phyloP scores from a whole-genome alignment of 768 basidiomycete species.

The Exsudoporus frostii region DNA sequence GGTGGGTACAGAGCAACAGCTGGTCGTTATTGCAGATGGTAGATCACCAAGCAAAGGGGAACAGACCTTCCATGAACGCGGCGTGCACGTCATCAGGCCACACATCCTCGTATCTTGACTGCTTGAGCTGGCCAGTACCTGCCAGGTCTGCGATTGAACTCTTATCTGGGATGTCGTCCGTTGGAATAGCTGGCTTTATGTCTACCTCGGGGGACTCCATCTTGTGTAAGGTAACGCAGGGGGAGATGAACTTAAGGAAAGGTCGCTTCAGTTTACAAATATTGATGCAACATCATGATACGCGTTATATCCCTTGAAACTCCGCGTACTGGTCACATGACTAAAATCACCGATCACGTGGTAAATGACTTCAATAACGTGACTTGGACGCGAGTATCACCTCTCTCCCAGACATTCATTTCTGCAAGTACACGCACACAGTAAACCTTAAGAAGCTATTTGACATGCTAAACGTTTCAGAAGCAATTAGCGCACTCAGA shows the following conservation, averaged over 20 bases:
- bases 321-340: conserved; percentile 29
- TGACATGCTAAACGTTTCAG: conserved; percentile 24
- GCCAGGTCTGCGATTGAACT: background rate
- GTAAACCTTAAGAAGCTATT: background rate
- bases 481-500: conserved; percentile 34
- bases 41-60: background rate
- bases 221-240: conserved; percentile 12
- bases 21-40: conserved; percentile 14
- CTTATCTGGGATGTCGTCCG: conserved; percentile 8
- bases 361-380: background rate
- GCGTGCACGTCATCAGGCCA: conserved; percentile 35
- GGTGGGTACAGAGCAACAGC: conserved; percentile 32
- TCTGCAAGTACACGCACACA: background rate
- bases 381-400: background rate
- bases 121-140: conserved; percentile 18
- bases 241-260: background rate
- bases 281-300: conserved; percentile 6
- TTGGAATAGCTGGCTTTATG: conserved; percentile 11
- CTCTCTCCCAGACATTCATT: background rate
- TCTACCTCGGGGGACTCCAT: conserved; percentile 23
- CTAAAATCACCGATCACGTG: conserved; percentile 30
- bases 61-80: conserved; percentile 37
- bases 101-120: conserved; percentile 34
- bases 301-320: conserved; percentile 21
- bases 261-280: background rate